phyloP scores from a whole-genome alignment of 257 asterid species.

The Rauvolfia tetraphylla region DNA sequence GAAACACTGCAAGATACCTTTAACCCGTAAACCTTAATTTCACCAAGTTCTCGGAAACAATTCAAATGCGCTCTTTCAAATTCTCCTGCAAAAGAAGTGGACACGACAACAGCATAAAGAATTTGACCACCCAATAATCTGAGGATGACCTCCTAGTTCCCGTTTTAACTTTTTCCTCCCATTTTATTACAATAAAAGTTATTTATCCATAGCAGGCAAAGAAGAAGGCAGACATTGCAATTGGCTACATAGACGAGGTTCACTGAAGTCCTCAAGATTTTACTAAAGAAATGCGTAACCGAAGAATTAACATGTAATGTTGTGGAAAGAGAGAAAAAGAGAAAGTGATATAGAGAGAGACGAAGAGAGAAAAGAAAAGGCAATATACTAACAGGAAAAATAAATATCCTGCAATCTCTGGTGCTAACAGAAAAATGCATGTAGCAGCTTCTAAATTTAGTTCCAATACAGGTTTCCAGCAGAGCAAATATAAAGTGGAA shows the following conservation, averaged over 20 bases:
- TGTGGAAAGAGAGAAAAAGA: neutral
- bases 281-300: neutral
- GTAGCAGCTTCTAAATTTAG: neutral
- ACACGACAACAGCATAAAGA: neutral
- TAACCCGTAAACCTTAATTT: conserved; percentile 35
- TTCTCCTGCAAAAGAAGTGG: conserved; percentile 42
- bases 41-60: conserved; percentile 61
- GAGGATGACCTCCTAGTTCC: neutral
- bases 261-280: neutral
- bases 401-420: neutral
- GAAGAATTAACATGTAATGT: neutral
- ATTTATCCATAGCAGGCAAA: neutral
- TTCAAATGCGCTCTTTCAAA: conserved; percentile 52
- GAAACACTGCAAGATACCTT: conserved; percentile 38
- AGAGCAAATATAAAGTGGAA: neutral
- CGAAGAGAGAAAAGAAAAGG: neutral
- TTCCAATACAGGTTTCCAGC: neutral
- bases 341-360: neutral
- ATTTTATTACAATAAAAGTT: neutral
- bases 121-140: neutral
- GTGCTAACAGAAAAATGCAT: neutral
- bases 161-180: neutral
- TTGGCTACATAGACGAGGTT: neutral
- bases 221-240: neutral
- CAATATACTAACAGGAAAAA: neutral